Percentiles rank a stretch among this genome's conserved stretches.
phyloP scores from a whole-genome alignment of 1,284 basidiomycete species.

The Exobasidium cylindrosporum region DNA sequence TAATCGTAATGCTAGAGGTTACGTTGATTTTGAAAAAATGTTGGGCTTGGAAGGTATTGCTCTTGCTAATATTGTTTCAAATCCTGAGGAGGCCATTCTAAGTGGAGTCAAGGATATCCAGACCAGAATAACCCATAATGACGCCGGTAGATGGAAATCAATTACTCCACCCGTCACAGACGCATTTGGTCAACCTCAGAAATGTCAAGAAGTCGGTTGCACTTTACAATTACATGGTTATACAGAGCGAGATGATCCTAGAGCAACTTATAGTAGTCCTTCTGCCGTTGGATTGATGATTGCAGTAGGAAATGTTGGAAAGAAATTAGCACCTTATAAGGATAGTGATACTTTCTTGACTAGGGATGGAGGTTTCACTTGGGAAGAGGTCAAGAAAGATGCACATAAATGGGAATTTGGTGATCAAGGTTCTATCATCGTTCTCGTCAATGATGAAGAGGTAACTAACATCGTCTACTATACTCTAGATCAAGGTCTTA shows the following conservation, averaged over 20 bases:
- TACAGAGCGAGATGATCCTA: slow-evolving; percentile 83
- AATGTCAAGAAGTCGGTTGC: slow-evolving; percentile 73
- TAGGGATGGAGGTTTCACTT: slow-evolving; percentile 92
- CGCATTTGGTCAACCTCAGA: slow-evolving; percentile 72
- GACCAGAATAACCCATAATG: slow-evolving; percentile 90
- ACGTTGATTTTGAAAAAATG: slow-evolving; percentile 98
- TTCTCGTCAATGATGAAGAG: slow-evolving; percentile 92
- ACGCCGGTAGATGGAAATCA: slow-evolving; percentile 87
- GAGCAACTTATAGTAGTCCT: slow-evolving; percentile 87
- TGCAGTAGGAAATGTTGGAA: slow-evolving; percentile 95
- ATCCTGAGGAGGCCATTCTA: slow-evolving; percentile 72
- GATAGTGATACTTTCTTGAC: slow-evolving; percentile 94
- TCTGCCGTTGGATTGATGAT: slow-evolving; percentile 88
- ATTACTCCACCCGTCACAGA: slow-evolving; percentile 73
- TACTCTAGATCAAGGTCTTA: slow-evolving; percentile 80
- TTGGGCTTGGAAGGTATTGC: slow-evolving; percentile 92
- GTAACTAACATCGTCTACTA: slow-evolving; percentile 84
- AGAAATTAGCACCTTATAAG: slow-evolving; percentile 72
- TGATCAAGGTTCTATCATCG: slow-evolving; percentile 87
- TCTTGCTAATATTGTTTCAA: slow-evolving; percentile 82
- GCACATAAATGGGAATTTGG: slow-evolving; percentile 98
- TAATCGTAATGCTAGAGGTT: slow-evolving; percentile 81
- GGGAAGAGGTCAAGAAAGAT: slow-evolving; percentile 97
- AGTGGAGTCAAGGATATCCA: slow-evolving; percentile 75
- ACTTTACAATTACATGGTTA: slow-evolving; percentile 89